Conservation (phyloP, 805 yeast species). For the Pichia cabralensis region DNA sequence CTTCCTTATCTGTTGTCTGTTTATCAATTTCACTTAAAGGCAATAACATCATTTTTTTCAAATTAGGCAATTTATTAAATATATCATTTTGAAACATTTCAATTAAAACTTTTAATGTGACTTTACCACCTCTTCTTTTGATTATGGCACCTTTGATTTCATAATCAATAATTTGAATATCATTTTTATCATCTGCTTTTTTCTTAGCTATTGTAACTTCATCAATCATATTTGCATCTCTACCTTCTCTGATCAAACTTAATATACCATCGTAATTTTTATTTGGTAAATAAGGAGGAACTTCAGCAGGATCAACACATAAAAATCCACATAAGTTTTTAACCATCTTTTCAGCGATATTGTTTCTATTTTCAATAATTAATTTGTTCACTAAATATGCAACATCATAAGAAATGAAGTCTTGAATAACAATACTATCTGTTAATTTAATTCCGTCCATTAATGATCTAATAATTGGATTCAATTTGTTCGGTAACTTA, state of each 20-base stretch:
- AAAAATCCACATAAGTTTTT: slow-evolving; percentile 86
- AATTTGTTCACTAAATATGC: slow-evolving; percentile 55
- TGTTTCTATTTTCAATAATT: slow-evolving; percentile 44
- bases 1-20: slow-evolving; percentile 34
- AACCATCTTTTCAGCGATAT: slow-evolving; percentile 78
- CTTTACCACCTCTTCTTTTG: slow-evolving; percentile 76
- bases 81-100: slow-evolving; percentile 40
- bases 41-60: slow-evolving; percentile 54
- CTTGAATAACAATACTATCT: slow-evolving; percentile 54
- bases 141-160: slow-evolving; percentile 66
- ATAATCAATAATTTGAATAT: slow-evolving; percentile 26
- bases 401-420: slow-evolving; percentile 59
- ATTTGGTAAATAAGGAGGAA: slow-evolving; percentile 79
- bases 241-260: slow-evolving; percentile 73
- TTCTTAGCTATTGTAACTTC: not conserved
- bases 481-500: slow-evolving; percentile 77
- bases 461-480: slow-evolving; percentile 76
- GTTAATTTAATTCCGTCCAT: slow-evolving; percentile 90
- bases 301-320: slow-evolving; percentile 93
- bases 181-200: not conserved
- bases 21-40: slow-evolving; percentile 32
- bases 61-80: slow-evolving; percentile 55
- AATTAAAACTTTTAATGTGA: slow-evolving; percentile 55
- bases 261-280: slow-evolving; percentile 47
- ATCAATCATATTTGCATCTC: slow-evolving; percentile 30